Evolutionary conservation across 108 stramenopile genomes (phyloP).

Genomic region (Chaetoceros tenuissimus): DNA sequence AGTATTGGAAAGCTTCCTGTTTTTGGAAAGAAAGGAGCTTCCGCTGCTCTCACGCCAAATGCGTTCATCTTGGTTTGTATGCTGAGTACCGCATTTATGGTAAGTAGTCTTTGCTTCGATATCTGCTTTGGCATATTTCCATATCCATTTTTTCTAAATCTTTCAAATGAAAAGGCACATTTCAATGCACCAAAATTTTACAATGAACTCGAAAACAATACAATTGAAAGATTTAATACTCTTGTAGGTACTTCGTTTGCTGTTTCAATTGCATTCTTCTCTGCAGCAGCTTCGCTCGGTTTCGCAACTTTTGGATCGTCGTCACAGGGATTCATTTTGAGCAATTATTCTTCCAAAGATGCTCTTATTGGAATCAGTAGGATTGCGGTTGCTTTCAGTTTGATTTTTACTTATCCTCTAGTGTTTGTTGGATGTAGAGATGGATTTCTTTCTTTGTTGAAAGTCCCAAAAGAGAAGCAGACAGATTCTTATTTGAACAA

Average conservation of each 20-base stretch:
- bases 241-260: constrained; percentile 71
- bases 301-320: constrained; percentile 85
- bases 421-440: constrained; percentile 71
- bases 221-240: constrained; percentile 59
- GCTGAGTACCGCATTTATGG: constrained; percentile 78
- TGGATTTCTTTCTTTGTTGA: constrained; percentile 61
- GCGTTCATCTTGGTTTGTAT: constrained; percentile 66
- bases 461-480: constrained; percentile 26
- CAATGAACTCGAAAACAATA: constrained; percentile 79
- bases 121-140: background rate
- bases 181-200: constrained; percentile 94
- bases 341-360: constrained; percentile 81
- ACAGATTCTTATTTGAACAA: constrained; percentile 30
- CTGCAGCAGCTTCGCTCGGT: constrained; percentile 49
- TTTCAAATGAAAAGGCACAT: constrained; percentile 84
- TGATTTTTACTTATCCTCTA: constrained; percentile 88
- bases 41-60: constrained; percentile 51
- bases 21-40: constrained; percentile 35
- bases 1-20: constrained; percentile 7
- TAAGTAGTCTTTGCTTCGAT: background rate
- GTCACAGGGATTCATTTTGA: constrained; percentile 72
- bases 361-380: constrained; percentile 58
- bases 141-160: constrained; percentile 31
- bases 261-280: constrained; percentile 43
- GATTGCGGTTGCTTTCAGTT: constrained; percentile 69